phyloP scores from a whole-genome alignment of 257 asterid species.

The Salvia miltiorrhiza region DNA sequence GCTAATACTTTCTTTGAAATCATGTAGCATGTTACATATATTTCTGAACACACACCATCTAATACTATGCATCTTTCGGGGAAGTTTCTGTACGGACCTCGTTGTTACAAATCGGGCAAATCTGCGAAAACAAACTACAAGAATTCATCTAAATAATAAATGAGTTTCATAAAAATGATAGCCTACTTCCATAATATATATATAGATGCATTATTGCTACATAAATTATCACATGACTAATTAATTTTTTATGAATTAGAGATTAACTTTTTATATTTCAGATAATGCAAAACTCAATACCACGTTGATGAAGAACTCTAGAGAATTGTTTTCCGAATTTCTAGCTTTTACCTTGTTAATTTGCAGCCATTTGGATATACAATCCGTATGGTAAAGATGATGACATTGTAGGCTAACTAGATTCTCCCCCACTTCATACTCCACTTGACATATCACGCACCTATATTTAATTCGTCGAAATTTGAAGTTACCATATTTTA shows the following conservation, averaged over 20 bases:
- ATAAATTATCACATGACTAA: background rate
- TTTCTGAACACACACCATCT: background rate
- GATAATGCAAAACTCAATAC: no score
- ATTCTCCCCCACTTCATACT: constrained; percentile 54
- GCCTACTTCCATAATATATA: no score
- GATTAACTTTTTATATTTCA: no score
- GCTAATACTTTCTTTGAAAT: background rate
- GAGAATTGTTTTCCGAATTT: background rate
- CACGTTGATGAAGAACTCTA: background rate
- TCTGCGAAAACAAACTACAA: constrained; percentile 25
- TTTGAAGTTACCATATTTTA: no score
- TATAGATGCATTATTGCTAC: no score
- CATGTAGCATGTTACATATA: background rate
- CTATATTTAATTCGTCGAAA: constrained; percentile 22
- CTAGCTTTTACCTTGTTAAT: constrained; percentile 55
- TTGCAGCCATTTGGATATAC: constrained; percentile 57
- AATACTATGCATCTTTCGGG: background rate
- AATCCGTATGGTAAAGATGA: constrained; percentile 51
- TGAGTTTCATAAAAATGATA: background rate
- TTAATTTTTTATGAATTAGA: no score
- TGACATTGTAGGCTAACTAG: constrained; percentile 44
- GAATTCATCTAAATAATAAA: background rate
- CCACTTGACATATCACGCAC: constrained; percentile 70
- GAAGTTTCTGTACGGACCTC: constrained; percentile 36
- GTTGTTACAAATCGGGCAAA: constrained; percentile 57